Conservation (phyloP, 176 grass and related monocot genomes). For the Carex scoparia region DNA sequence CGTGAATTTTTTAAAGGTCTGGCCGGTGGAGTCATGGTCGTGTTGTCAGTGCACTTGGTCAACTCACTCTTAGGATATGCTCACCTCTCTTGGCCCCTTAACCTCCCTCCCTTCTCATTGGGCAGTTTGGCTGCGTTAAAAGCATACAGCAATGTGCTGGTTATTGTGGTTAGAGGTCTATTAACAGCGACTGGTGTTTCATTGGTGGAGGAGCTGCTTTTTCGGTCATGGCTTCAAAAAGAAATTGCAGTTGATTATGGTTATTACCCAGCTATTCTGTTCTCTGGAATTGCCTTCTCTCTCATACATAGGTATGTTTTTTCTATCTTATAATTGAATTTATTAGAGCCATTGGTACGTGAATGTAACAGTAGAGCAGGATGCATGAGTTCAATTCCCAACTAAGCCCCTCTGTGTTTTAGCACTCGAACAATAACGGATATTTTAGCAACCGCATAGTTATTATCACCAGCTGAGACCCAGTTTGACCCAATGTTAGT, state of each 20-base stretch:
- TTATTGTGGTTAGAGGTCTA: conserved; percentile 48
- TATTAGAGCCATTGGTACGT: not conserved
- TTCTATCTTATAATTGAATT: conserved; percentile 1
- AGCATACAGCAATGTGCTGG: conserved; percentile 44
- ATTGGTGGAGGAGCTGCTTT: conserved; percentile 85
- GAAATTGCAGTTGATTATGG: conserved; percentile 82
- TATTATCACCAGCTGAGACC: not conserved
- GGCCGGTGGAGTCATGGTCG: conserved; percentile 54
- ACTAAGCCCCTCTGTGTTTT: not conserved
- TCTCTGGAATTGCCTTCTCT: conserved; percentile 76
- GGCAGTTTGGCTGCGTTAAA: conserved; percentile 53
- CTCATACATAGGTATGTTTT: conserved; percentile 70
- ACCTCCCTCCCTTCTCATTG: conserved; percentile 30
- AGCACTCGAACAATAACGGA: not conserved
- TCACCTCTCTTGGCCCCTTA: conserved; percentile 32
- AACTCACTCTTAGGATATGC: conserved; percentile 68
- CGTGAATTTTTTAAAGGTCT: conserved; percentile 77
- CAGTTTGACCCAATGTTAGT: not conserved
- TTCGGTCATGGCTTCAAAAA: conserved; percentile 87
- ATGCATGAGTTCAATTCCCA: not conserved
- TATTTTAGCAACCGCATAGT: not conserved
- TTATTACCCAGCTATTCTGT: conserved; percentile 58
- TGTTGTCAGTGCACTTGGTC: conserved; percentile 68
- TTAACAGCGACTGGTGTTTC: conserved; percentile 66
- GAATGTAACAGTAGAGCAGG: not conserved